These are phyloP conservation scores for Cenchrus fungigraminus DNA, from an alignment of 176 grass and related monocot genomes.

Conservation along the genomic window DNA sequence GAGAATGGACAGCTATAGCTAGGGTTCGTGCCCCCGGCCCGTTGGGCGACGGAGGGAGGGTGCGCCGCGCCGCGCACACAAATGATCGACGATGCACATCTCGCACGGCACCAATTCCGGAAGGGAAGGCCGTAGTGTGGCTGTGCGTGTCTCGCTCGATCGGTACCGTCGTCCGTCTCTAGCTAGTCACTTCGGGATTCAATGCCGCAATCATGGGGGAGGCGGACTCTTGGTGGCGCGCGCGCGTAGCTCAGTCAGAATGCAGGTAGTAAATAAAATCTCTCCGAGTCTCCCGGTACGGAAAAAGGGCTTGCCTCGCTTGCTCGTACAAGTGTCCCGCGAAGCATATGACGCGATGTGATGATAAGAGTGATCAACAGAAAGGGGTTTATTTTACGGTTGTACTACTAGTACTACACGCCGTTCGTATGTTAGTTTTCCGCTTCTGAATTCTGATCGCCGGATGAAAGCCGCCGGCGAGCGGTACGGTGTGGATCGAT, in stretches of 20 bases:
- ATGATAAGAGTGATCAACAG: no score
- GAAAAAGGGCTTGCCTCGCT: neutral
- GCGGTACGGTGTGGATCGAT: no score
- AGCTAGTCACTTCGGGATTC: constrained; percentile 21
- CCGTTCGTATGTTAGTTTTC: no score
- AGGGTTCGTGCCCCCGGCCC: neutral
- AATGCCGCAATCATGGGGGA: constrained; percentile 11
- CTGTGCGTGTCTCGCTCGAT: constrained; percentile 11
- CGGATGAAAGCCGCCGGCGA: no score
- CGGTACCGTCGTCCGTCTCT: neutral
- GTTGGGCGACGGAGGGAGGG: neutral
- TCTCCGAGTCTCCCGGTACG: neutral
- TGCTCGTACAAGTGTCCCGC: neutral
- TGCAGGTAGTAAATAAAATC: no score
- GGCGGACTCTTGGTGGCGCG: neutral
- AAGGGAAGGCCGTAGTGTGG: neutral
- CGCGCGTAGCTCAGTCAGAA: neutral
- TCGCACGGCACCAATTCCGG: neutral
- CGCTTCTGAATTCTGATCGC: no score
- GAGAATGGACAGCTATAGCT: no score
- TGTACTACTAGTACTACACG: no score
- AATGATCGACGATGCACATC: no score
- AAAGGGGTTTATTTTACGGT: no score
- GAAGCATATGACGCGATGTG: no score
- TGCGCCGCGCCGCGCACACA: neutral